phyloP scores from a whole-genome alignment of 179 eudicot species.

The Nepenthes alata region DNA sequence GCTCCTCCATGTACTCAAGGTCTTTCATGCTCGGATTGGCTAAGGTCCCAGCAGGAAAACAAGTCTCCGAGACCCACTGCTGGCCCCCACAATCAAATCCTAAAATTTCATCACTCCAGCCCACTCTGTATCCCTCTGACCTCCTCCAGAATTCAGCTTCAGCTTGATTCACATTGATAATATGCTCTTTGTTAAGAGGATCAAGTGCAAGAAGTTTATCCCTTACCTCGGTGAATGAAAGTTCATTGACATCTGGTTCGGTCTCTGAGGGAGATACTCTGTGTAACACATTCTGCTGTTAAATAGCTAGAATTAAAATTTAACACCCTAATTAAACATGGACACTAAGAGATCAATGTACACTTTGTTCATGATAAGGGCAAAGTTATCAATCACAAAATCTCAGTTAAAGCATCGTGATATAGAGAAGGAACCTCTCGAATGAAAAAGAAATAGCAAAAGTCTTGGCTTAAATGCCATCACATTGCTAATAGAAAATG shows the following conservation, averaged over 20 bases:
- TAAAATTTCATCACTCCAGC: constrained; percentile 95
- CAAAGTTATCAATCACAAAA: too few relatives aligned
- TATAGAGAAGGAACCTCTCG: neutral
- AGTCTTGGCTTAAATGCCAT: neutral
- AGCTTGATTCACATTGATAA: constrained; percentile 69
- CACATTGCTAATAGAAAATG: neutral
- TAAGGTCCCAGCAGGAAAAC: constrained; percentile 88
- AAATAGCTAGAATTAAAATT: neutral
- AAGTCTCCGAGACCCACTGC: constrained; percentile 96
- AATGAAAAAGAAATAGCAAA: neutral
- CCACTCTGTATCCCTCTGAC: constrained; percentile 93
- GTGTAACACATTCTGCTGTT: constrained; percentile 7
- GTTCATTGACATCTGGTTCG: constrained; percentile 50
- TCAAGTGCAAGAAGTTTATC: constrained; percentile 81
- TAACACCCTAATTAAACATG: neutral
- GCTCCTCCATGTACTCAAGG: constrained; percentile 64
- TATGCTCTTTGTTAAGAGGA: constrained; percentile 70
- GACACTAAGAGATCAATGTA: neutral
- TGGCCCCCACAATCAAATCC: constrained; percentile 99
- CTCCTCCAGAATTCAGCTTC: constrained; percentile 93
- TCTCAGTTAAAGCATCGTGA: too few relatives aligned
- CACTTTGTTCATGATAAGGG: neutral
- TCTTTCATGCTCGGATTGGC: constrained; percentile 88
- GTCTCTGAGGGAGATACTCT: constrained; percentile 31
- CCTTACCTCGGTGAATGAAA: constrained; percentile 81